These are phyloP conservation scores for Boletus sensibilis DNA, from an alignment of 768 basidiomycete species.

Conservation along the genomic window DNA sequence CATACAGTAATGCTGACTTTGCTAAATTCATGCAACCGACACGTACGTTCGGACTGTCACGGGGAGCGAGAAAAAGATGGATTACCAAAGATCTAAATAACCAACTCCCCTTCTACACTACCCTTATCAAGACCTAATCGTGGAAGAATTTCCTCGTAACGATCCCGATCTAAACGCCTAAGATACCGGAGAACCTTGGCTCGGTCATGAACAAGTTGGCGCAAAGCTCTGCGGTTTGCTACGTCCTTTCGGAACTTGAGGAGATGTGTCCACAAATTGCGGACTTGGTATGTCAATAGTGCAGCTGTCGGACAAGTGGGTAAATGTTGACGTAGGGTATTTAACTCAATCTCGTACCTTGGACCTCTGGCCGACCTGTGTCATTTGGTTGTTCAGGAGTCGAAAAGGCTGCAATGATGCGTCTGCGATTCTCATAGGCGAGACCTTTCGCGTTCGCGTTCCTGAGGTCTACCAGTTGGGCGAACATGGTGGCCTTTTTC, in stretches of 20 bases:
- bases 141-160: conserved; percentile 72
- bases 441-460: conserved; percentile 90
- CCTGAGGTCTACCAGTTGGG: conserved; percentile 73
- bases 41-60: too few relatives aligned
- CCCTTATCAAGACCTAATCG: conserved; percentile 74
- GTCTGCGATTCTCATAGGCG: conserved; percentile 78
- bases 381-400: conserved; percentile 62
- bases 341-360: conserved; percentile 52
- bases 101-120: conserved; percentile 88
- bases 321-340: not conserved
- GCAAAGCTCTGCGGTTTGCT: conserved; percentile 72
- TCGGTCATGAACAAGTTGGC: conserved; percentile 75
- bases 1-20: conserved; percentile 10
- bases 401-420: conserved; percentile 81
- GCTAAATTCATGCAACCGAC: not conserved
- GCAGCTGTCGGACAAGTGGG: conserved; percentile 55
- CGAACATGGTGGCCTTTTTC: conserved; percentile 54
- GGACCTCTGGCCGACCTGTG: conserved; percentile 84
- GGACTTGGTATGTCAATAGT: conserved; percentile 81
- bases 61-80: not conserved
- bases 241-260: conserved; percentile 68
- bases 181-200: conserved; percentile 83
- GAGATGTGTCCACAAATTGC: conserved; percentile 77
- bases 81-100: conserved; percentile 46
- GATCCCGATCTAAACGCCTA: conserved; percentile 56